phyloP scores from a whole-genome alignment of 2,329 filamentous ascomycete genomes.

The Monosporascus cannonballus region DNA sequence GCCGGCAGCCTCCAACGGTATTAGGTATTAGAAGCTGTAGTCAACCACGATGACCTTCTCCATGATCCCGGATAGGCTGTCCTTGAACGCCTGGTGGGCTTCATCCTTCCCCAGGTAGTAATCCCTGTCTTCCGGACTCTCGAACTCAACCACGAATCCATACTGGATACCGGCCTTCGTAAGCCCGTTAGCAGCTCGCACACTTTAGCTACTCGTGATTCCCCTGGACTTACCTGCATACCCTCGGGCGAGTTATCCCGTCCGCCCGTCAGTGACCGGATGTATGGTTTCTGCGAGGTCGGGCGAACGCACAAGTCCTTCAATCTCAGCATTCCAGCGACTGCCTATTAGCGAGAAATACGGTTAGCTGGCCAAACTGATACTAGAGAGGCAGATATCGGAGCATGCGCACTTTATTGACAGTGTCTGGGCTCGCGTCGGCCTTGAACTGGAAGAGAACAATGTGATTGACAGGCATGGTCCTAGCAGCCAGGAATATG shows the following conservation, averaged over 20 bases:
- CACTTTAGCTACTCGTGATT: no score
- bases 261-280: conserved; percentile 52
- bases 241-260: conserved; percentile 57
- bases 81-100: conserved; percentile 31
- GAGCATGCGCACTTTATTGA: conserved; percentile 6
- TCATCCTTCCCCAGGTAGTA: conserved; percentile 36
- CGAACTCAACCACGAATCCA: conserved; percentile 36
- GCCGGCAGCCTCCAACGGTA: no score
- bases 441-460: conserved; percentile 24
- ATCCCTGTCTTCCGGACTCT: conserved; percentile 31
- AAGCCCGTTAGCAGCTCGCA: neutral
- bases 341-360: conserved; percentile 3
- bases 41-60: conserved; percentile 35
- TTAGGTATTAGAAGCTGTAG: conserved; percentile 10
- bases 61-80: conserved; percentile 23
- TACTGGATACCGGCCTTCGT: conserved; percentile 33
- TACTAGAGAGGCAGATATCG: no score
- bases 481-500: neutral
- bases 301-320: conserved; percentile 55
- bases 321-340: conserved; percentile 45
- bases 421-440: conserved; percentile 8
- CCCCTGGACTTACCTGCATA: conserved; percentile 41
- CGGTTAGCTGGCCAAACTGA: no score
- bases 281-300: conserved; percentile 51
- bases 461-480: conserved; percentile 20